Evolutionary conservation across 2,329 filamentous ascomycete genomes (phyloP).

Genomic region (Penicillium brevicompactum): DNA sequence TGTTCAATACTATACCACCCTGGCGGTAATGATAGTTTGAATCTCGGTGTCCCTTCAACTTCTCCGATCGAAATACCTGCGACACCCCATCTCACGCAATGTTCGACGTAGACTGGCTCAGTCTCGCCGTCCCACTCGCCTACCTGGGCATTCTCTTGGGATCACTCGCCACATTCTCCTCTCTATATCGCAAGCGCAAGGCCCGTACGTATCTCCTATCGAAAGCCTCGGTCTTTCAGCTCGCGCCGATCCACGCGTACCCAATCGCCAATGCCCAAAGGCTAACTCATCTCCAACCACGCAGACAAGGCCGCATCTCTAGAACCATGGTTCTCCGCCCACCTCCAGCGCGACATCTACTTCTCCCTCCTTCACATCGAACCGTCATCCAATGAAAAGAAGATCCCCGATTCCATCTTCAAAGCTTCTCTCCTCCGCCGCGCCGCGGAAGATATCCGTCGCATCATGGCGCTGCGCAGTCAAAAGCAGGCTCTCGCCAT

Average conservation of each 20-base stretch:
- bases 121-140: constrained; percentile 81
- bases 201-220: constrained; percentile 59
- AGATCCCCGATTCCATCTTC: constrained; percentile 82
- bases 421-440: constrained; percentile 86
- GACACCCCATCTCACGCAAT: constrained; percentile 33
- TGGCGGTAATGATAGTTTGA: background rate
- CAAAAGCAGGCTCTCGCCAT: constrained; percentile 85
- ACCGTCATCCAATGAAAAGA: constrained; percentile 60
- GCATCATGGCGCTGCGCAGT: constrained; percentile 83
- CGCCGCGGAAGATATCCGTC: constrained; percentile 88
- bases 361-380: constrained; percentile 85
- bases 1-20: background rate
- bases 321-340: constrained; percentile 89
- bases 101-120: constrained; percentile 70
- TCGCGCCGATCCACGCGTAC: background rate
- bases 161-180: constrained; percentile 88
- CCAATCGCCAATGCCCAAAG: background rate
- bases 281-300: constrained; percentile 17
- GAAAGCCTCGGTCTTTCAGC: background rate
- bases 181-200: constrained; percentile 90
- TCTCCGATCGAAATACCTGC: background rate
- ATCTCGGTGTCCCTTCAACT: background rate
- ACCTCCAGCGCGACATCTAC: constrained; percentile 93
- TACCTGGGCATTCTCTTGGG: constrained; percentile 87
- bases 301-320: constrained; percentile 75